Base-by-base conservation (phyloP, 805 yeast genomes). In the Candida maesae region DNA sequence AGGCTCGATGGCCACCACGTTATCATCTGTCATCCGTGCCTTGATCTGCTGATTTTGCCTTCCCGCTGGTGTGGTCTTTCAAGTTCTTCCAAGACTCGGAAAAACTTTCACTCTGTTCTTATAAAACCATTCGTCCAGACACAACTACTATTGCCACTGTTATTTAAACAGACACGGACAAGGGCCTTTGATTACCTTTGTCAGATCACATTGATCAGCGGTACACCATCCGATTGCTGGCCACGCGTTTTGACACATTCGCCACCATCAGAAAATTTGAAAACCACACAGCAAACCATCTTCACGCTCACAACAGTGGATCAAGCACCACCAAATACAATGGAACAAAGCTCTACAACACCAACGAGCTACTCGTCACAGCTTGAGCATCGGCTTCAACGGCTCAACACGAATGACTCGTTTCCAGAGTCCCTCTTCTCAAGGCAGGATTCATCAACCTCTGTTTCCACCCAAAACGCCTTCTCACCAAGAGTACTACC, bases 341-440 rank as follows among this genome's bases (percentile, higher is more conserved):
- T 19, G 32, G 31, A 35, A 9, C 38, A 23, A 20, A 38, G 20
- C 8, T 35, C 27, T 17, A 10, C 13, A 6, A 20, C 37, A 18
- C 26, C 28, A n/a, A 32, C n/a, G 34, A 24, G 23, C 35, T 16
- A 25, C 31, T 28, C 31, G 15, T 10, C 39, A 17, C 33, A 42
- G 5, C 29, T 45, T 3, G 53, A 44, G 4, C 40, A 28, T 29
- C 49, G 45, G 35, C 45, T 54, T 9, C 45, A 42, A 25, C 41
- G 55, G 25, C 46, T 51, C 23, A 44, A 49, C 35, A 53, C 59
- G 6, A 55, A 55, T 33, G 59, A 55, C 2, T 53, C 58, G 1
- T 15, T 19, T 2, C 12, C 44, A 2, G 52, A 46, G 2, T 45
- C 52, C 7, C 23, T 53, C 21, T 55, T 55, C 38, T 55, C 59